Conservation (phyloP, 2,329 filamentous ascomycete genomes). For the Lasiodiplodia hormozganensis region DNA sequence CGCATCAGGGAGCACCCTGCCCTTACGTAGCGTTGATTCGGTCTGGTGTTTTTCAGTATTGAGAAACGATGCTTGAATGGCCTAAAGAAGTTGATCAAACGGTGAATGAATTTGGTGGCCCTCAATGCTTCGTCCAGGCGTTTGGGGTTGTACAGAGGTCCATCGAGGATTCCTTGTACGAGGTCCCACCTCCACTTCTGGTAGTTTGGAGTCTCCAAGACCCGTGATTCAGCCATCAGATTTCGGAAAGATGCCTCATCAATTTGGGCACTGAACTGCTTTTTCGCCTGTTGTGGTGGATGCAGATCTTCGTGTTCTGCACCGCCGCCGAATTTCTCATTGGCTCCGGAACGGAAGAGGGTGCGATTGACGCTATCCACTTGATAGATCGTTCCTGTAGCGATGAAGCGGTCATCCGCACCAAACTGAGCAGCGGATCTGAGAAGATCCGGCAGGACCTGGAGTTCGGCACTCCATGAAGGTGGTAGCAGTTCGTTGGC, state of each 20-base stretch:
- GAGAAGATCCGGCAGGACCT: constrained; percentile 87
- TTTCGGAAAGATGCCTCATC: constrained; percentile 69
- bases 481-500: constrained; percentile 84
- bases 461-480: constrained; percentile 81
- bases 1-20: constrained; percentile 89
- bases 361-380: constrained; percentile 97
- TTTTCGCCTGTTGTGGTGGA: constrained; percentile 52
- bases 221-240: constrained; percentile 77
- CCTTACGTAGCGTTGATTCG: constrained; percentile 91
- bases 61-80: constrained; percentile 98
- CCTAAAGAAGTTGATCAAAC: constrained; percentile 91
- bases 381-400: constrained; percentile 92
- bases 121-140: constrained; percentile 92
- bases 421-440: constrained; percentile 75
- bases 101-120: constrained; percentile 94
- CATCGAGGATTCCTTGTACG: constrained; percentile 89
- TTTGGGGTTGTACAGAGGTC: constrained; percentile 88
- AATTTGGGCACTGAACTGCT: constrained; percentile 59
- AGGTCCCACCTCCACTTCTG: constrained; percentile 98
- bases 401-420: constrained; percentile 75
- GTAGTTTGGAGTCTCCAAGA: constrained; percentile 88
- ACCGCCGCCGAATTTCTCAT: constrained; percentile 39
- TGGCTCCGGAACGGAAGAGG: constrained; percentile 77
- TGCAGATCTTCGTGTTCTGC: constrained; percentile 47
- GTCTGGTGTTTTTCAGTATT: constrained; percentile 86